Evolutionary conservation across 768 basidiomycete species (phyloP), one percentile per base, ranked within the genome.

Genomic region (Lactarius sp.): DNA sequence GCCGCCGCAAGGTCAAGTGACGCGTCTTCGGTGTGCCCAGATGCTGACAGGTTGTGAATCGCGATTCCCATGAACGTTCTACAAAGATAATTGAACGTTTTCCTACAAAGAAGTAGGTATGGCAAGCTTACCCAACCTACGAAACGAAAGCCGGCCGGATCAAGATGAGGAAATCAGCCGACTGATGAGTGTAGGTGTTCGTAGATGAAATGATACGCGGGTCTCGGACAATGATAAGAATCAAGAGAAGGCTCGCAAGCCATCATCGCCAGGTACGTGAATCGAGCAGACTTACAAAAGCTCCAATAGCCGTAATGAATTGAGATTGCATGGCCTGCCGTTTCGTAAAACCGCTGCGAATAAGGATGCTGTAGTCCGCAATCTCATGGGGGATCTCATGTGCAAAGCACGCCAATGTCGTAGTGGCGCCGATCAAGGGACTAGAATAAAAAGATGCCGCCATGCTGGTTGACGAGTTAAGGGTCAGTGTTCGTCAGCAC

Each of bases 401-500:
- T 2, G 91, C 92, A 71, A 95, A 96, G 72, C 93, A 95, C 31
- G 94, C 94, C 52, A 96, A 81, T n/a, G 93, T 94, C 3, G 93
- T 95, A 49, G 93, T 94, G 41, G 94, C 93, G 49, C 94, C 94
- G 66, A 96, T 92, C 62, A 94, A 78, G 3, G 94, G 94, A 39
- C 90, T 92, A n/a, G 92, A 92, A 73, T 95, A 95, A 79, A 95
- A 96, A n/a, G 92, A 93, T 57, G 94, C 93, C 16, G 92, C 89
- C 90, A 96, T 94, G 37, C 92, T 93, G 68, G 60, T 41, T 53
- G 39, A 64, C 46, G 59, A 33, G 31, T 46, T 41, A 46, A 51
- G 27, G 58, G 44, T 31, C 34, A 22, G 39, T 9, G 42, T 49
- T 27, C 12, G 47, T 57, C 64, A 60, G 66, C 60, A 67, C 66